Percentiles rank a stretch among this genome's conserved stretches.
These are phyloP conservation scores for Saccharomycopsis schoenii DNA, from an alignment of 805 yeast species.

Conservation along the genomic window DNA sequence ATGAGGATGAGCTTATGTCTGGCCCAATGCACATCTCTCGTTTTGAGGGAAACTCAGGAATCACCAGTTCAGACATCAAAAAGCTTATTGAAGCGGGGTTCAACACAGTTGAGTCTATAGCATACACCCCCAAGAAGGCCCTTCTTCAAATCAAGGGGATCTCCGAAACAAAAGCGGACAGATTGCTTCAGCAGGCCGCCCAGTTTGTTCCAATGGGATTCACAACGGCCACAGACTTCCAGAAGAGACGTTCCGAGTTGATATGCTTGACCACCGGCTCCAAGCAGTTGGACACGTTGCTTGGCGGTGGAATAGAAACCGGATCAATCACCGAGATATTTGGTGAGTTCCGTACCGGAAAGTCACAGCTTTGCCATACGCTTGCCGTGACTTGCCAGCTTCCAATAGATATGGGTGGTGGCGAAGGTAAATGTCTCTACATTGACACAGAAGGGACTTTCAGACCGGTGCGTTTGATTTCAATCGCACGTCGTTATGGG, in stretches of 20 bases:
- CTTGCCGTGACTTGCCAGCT: constrained; percentile 93
- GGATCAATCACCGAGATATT: constrained; percentile 94
- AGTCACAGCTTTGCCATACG: constrained; percentile 94
- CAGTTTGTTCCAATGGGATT: constrained; percentile 91
- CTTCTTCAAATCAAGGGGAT: constrained; percentile 79
- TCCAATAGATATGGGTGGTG: constrained; percentile 96
- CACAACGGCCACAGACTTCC: constrained; percentile 93
- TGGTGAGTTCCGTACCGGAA: constrained; percentile 97
- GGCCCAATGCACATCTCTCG: constrained; percentile 49
- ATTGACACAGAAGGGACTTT: constrained; percentile 97
- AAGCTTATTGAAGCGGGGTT: constrained; percentile 76
- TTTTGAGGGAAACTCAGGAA: constrained; percentile 47
- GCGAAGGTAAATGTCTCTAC: constrained; percentile 93
- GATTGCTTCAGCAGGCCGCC: constrained; percentile 71
- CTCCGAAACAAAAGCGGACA: constrained; percentile 91
- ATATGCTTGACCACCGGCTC: constrained; percentile 95
- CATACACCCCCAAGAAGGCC: constrained; percentile 82
- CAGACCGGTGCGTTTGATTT: constrained; percentile 79
- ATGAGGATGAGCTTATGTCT: constrained; percentile 43
- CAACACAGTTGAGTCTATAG: constrained; percentile 86
- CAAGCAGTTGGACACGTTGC: constrained; percentile 78
- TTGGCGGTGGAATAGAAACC: constrained; percentile 96
- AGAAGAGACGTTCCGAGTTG: constrained; percentile 78
- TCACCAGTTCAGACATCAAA: constrained; percentile 64
- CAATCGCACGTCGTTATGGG: constrained; percentile 87